Evolutionary conservation across 208 protist species (phyloP).

Genomic region (Wallacemonas collosoma): DNA sequence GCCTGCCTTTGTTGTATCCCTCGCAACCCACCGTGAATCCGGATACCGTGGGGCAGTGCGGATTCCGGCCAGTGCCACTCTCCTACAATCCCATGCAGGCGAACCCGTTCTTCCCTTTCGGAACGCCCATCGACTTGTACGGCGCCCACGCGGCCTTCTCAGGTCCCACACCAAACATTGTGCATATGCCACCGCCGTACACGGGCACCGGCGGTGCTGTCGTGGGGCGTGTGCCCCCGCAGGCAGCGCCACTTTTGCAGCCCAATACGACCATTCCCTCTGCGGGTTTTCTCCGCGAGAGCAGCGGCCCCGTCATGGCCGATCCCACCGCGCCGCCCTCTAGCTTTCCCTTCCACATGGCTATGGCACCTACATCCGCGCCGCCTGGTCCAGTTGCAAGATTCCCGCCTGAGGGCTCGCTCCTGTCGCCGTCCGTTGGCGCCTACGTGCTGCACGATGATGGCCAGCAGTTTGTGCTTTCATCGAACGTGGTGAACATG

Average conservation of each 20-base stretch:
- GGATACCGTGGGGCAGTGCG: conserved; percentile 6
- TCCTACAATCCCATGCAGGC: conserved; percentile 20
- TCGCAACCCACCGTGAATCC: neutral
- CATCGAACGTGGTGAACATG: conserved; percentile 36
- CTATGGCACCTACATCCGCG: neutral
- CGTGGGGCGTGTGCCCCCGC: neutral
- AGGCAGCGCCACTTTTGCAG: conserved; percentile 3
- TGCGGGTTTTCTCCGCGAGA: neutral
- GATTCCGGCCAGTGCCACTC: conserved; percentile 11
- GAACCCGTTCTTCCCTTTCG: conserved; percentile 15
- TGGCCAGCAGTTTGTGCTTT: conserved; percentile 44
- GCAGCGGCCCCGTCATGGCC: neutral
- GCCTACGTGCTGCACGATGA: conserved; percentile 33
- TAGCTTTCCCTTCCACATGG: neutral
- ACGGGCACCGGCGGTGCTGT: neutral
- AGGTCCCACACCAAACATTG: conserved; percentile 1
- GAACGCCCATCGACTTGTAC: conserved; percentile 12
- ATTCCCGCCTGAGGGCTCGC: conserved; percentile 1
- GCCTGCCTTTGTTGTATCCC: conserved; percentile 1
- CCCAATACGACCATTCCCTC: neutral
- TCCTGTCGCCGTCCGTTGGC: conserved; percentile 6
- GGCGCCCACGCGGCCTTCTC: conserved; percentile 4
- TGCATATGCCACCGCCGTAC: conserved; percentile 10
- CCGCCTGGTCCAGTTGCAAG: neutral
- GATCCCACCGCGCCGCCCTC: neutral